Base-by-base conservation (phyloP, 1,284 basidiomycete genomes). In the Puccinia polysora region DNA sequence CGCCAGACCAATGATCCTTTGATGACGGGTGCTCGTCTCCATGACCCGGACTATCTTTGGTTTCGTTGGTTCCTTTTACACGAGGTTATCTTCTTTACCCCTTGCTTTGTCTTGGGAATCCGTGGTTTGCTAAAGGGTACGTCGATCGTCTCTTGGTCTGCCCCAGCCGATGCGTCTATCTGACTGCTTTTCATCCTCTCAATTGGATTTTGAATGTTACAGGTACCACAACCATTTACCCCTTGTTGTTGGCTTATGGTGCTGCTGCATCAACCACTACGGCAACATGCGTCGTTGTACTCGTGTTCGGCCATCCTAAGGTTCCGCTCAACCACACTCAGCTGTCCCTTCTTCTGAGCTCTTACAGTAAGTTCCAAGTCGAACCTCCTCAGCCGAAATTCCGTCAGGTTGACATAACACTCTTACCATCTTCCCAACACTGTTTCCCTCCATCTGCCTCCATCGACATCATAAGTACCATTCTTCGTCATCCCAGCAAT, bases 221-320 rank as follows among this genome's bases (percentile, higher is more conserved):
- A 69, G 65, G 43, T 45, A 45, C 52, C 18, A 6, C 40, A 30
- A 47, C 34, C 43, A 15, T 69, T 49, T 69, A 69, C 23, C 65
- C 65, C 10, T 7, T 69, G 8, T 45, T 69, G 14, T 59, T 69
- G 47, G 65, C 65, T 43, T 69, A 69, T 49, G 65, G 53, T 23
- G 65, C 65, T 43, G 65, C 65, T 20, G 65, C 65, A 36, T 43
- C 55, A 50, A 69, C 65, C 25, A 69, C 65, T 10, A 69, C 65
- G 7, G 36, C 65, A 50, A 69, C 65, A 18, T 45, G 52, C 40
- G 10, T 69, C 8, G 40, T 69, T 5, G 55, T 56, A 18, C 40
- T 69, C n/a, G 14, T 58, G 12, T 69, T 56, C 14, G 65, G 65
- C 4, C 28, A 55, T 3, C 40, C 30, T 49, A 30, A 59, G 32